Percentiles rank a stretch among this genome's conserved stretches.
Evolutionary conservation across 2,329 filamentous ascomycete species (phyloP).

Genomic region (Ophiosphaerella narmari): DNA sequence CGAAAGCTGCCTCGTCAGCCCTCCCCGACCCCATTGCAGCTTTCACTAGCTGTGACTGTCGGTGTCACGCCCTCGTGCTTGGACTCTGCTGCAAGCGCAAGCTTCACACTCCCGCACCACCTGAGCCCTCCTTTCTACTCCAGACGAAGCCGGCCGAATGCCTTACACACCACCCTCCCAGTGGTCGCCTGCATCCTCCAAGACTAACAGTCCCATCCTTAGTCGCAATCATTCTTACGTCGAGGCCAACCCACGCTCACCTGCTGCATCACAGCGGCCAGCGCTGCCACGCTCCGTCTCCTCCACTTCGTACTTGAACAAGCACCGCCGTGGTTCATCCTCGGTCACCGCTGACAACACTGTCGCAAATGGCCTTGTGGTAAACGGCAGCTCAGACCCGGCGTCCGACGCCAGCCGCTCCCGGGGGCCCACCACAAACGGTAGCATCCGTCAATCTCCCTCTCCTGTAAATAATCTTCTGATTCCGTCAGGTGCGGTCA

Average conservation of each 20-base stretch:
- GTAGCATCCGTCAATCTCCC: slow-evolving; percentile 79
- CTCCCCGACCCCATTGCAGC: slow-evolving; percentile 41
- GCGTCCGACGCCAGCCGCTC: slow-evolving; percentile 23
- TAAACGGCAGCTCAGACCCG: slow-evolving; percentile 26
- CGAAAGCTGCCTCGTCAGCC: slow-evolving; percentile 14
- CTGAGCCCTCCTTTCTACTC: slow-evolving; percentile 29
- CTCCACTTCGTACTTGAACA: slow-evolving; percentile 65
- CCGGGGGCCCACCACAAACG: slow-evolving; percentile 49
- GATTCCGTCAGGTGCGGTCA: slow-evolving; percentile 82
- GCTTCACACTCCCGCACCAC: slow-evolving; percentile 37
- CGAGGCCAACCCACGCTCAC: slow-evolving; percentile 44
- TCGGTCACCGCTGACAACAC: slow-evolving; percentile 39
- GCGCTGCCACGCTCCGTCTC: slow-evolving; percentile 61
- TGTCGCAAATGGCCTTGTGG: slow-evolving; percentile 32
- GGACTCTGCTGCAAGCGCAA: slow-evolving; percentile 12
- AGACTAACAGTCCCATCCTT: slow-evolving; percentile 55
- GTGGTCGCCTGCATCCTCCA: slow-evolving; percentile 63
- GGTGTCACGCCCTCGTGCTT: slow-evolving; percentile 10
- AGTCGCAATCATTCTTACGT: slow-evolving; percentile 58
- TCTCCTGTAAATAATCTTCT: slow-evolving; percentile 76
- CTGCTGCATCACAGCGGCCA: slow-evolving; percentile 45
- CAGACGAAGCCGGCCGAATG: slow-evolving; percentile 62
- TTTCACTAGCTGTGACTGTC: slow-evolving; percentile 34
- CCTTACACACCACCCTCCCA: slow-evolving; percentile 84
- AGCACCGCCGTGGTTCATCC: slow-evolving; percentile 64